These are phyloP conservation scores for Petunia axillaris DNA, from an alignment of 257 asterid species.

Conservation along the genomic window DNA sequence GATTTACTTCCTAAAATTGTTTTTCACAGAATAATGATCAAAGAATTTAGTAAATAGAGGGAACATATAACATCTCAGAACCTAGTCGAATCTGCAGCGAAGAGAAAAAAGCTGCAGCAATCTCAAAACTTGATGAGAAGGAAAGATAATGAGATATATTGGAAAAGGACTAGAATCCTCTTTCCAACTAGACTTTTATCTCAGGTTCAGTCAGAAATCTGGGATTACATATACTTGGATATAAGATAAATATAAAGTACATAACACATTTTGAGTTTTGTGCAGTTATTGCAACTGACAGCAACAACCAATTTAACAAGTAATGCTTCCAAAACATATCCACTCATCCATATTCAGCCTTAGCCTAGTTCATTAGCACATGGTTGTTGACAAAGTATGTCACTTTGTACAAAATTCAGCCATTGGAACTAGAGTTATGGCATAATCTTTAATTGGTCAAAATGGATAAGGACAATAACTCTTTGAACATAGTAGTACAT, in stretches of 20 bases:
- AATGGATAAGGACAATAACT: neutral
- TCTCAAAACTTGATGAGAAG: neutral
- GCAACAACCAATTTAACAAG: neutral
- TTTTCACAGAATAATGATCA: neutral
- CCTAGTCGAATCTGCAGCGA: neutral
- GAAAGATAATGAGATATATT: neutral
- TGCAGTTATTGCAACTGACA: neutral
- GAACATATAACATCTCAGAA: neutral
- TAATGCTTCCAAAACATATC: neutral
- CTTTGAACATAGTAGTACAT: neutral
- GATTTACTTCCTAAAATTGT: slow-evolving; percentile 54
- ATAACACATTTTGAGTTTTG: neutral
- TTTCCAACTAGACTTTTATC: neutral
- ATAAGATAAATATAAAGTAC: neutral
- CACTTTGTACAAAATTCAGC: neutral
- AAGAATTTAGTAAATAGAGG: neutral
- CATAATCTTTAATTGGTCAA: neutral
- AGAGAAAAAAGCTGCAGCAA: neutral
- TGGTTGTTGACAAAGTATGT: neutral
- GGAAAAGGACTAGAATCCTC: neutral
- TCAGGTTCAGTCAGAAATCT: neutral
- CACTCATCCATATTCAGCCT: neutral
- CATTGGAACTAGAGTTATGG: neutral
- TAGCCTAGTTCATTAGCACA: neutral
- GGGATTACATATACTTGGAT: neutral